Evolutionary conservation across 148 eudicot species (phyloP).

Genomic region (Chenopodium suecicum): DNA sequence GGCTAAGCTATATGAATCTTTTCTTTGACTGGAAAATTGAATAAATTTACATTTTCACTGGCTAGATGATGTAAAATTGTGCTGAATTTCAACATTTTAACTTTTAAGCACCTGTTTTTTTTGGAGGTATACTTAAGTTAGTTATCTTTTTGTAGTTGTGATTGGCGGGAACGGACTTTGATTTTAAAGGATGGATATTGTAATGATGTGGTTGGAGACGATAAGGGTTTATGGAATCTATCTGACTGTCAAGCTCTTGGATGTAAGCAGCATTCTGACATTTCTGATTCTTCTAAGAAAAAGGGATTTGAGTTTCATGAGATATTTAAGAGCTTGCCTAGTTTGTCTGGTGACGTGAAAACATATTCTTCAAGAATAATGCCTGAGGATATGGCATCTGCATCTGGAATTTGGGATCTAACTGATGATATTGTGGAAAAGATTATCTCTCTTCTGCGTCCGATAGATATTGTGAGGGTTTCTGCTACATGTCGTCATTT

Average conservation of each 20-base stretch:
- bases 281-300: constrained; percentile 44
- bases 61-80: no score
- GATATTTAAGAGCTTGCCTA: constrained; percentile 74
- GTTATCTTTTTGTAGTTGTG: constrained; percentile 49
- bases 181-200: constrained; percentile 36
- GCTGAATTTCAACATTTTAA: no score
- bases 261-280: constrained; percentile 58
- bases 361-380: constrained; percentile 44
- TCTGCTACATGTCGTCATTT: constrained; percentile 81
- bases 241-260: constrained; percentile 75
- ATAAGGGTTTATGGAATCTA: constrained; percentile 49
- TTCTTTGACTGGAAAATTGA: no score
- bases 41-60: no score
- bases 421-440: constrained; percentile 67
- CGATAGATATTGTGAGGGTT: constrained; percentile 69
- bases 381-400: constrained; percentile 40
- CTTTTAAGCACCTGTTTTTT: neutral
- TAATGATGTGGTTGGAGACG: constrained; percentile 22
- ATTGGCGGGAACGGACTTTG: constrained; percentile 68
- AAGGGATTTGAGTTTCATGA: constrained; percentile 84
- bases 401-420: constrained; percentile 63
- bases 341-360: constrained; percentile 43
- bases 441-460: constrained; percentile 49
- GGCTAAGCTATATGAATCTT: no score
- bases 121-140: neutral